These are phyloP conservation scores for Phytophthora rubi DNA, from an alignment of 352 stramenopile species.

Conservation along the genomic window DNA sequence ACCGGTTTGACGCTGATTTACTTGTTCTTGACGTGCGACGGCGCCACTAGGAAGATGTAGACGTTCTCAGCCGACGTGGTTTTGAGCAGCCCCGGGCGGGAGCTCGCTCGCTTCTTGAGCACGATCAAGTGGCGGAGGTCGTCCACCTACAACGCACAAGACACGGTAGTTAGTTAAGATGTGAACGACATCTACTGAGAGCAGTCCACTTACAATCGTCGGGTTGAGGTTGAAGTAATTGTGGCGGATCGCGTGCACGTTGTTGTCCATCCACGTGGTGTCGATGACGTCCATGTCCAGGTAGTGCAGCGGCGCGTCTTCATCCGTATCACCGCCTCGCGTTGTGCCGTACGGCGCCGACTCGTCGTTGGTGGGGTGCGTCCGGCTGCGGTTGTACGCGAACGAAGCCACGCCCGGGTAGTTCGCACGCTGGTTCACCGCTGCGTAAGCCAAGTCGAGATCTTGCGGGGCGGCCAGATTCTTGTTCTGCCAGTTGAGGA, in stretches of 20 bases:
- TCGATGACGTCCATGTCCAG: constrained; percentile 90
- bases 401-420: constrained; percentile 61
- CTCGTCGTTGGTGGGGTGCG: constrained; percentile 17
- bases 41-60: constrained; percentile 79
- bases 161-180: constrained; percentile 3
- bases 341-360: constrained; percentile 38
- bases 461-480: constrained; percentile 46
- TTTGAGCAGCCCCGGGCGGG: constrained; percentile 60
- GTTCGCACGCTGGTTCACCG: constrained; percentile 61
- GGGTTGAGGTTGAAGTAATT: constrained; percentile 90
- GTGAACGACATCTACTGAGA: neutral
- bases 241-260: constrained; percentile 84
- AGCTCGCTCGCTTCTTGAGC: constrained; percentile 55
- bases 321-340: constrained; percentile 12
- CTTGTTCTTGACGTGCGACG: constrained; percentile 73
- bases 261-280: constrained; percentile 89
- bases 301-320: constrained; percentile 44
- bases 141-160: constrained; percentile 37
- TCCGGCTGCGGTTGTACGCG: constrained; percentile 56
- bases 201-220: constrained; percentile 59
- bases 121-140: constrained; percentile 75
- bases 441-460: constrained; percentile 58
- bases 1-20: constrained; percentile 17
- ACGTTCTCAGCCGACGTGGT: constrained; percentile 70
- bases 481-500: constrained; percentile 47